Evolutionary conservation across 2,329 filamentous ascomycete species (phyloP), one percentile per base, ranked within the genome.

Genomic region (Talaromyces sp.): DNA sequence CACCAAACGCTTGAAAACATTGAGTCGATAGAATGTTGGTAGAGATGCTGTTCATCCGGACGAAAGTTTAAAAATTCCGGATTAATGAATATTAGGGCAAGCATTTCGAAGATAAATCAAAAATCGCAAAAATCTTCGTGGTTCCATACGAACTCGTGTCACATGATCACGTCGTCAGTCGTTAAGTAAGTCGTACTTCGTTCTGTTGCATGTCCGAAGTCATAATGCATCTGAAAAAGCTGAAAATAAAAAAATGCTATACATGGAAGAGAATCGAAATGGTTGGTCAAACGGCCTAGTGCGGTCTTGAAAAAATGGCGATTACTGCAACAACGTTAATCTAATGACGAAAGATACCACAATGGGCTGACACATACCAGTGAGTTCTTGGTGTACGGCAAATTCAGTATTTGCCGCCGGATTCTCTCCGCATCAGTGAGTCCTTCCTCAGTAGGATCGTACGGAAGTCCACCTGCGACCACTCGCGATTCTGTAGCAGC

Each of bases 341-440:
- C n/a, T n/a, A 39, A 37, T 49, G 27, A 52, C 9, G 16, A 10
- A 22, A 39, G 10, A 19, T 16, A 19, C 19, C 16, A 35, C 24
- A 22, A 43, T 11, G n/a, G 3, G 45, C 8, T 39, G 14, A 7
- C 19, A 59, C 49, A 41, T 65, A 62, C 65, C 35, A 62, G 52
- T 33, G 45, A 62, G 41, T 71, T 69, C 69, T 68, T 71, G 68
- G 69, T 73, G 45, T 68, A 74, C 62, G 75, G 70, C 72, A 76
- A 73, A 65, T 76, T 78, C 66, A 78, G 62, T 35, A 78, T 78
- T 67, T 78, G 75, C 62, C 76, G 71, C 43, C 75, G 74, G 56
- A 78, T 78, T 9, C 76, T 73, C 66, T 79, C 75, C 22, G 75
- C 77, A 68, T 79, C 76, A 10, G 75, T 75, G 54, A 78, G 70